Percentiles rank a stretch among this genome's conserved stretches.
These are phyloP conservation scores for Cocos nucifera DNA, from an alignment of 176 grass and related monocot genomes.

Conservation along the genomic window DNA sequence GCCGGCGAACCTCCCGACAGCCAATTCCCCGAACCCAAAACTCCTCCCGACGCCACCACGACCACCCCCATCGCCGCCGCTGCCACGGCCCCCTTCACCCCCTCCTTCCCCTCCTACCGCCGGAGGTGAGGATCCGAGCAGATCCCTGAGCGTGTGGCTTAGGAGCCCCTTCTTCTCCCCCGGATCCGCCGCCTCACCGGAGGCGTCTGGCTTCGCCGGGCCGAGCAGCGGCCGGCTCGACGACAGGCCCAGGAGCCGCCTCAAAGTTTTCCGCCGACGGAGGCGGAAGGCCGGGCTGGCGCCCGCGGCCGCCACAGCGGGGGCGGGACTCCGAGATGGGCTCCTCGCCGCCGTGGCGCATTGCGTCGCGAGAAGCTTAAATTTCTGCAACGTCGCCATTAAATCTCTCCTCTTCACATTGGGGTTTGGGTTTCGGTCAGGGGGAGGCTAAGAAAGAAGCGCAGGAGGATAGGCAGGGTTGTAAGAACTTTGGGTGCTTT, in stretches of 20 bases:
- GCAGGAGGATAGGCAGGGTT: too few relatives aligned
- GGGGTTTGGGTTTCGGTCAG: too few relatives aligned
- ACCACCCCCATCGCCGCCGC: not conserved
- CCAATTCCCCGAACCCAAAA: conserved; percentile 24
- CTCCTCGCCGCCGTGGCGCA: conserved; percentile 47
- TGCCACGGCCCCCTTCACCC: not conserved
- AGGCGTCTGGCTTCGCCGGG: conserved; percentile 7
- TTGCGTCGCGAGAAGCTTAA: conserved; percentile 60
- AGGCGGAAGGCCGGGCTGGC: conserved; percentile 24
- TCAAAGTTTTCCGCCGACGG: conserved; percentile 9
- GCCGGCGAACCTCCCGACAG: not conserved
- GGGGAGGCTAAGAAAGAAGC: too few relatives aligned
- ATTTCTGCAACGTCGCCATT: conserved; percentile 66
- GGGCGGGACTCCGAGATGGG: conserved; percentile 31
- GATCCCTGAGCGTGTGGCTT: conserved; percentile 50
- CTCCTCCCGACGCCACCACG: conserved; percentile 5
- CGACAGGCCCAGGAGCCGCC: not conserved
- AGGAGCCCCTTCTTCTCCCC: conserved; percentile 22
- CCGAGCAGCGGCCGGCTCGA: conserved; percentile 7
- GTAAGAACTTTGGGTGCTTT: too few relatives aligned
- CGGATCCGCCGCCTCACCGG: conserved; percentile 5
- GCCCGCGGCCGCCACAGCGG: conserved; percentile 5
- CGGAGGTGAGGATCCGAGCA: conserved; percentile 55
- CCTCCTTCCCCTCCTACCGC: not conserved
- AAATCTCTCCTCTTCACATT: not conserved